These are phyloP conservation scores for Nitzschia palea DNA, from an alignment of 108 stramenopile genomes.

Conservation along the genomic window DNA sequence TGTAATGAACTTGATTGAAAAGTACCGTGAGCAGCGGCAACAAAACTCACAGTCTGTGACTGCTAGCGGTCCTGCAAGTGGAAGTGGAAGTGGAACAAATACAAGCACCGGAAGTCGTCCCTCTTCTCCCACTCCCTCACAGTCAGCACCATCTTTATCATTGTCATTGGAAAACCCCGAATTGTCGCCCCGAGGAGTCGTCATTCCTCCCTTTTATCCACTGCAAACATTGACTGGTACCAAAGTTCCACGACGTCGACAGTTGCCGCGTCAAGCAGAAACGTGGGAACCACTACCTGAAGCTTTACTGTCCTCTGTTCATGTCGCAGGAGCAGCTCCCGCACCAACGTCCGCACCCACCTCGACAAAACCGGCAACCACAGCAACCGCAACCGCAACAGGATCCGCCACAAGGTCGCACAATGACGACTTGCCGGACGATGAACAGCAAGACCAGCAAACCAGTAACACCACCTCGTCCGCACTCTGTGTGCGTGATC, in stretches of 20 bases:
- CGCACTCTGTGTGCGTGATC: conserved; percentile 22
- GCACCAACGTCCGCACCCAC: conserved; percentile 4
- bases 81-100: no score
- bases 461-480: neutral
- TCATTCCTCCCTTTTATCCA: conserved; percentile 49
- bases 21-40: conserved; percentile 39
- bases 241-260: conserved; percentile 31
- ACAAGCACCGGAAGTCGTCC: no score
- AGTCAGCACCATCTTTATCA: no score
- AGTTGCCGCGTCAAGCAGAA: conserved; percentile 47
- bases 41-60: conserved; percentile 19
- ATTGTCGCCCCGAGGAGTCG: neutral
- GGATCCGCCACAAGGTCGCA: conserved; percentile 1
- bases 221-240: conserved; percentile 23
- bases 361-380: neutral
- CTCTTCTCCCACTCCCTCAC: no score
- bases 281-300: conserved; percentile 32
- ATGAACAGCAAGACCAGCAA: conserved; percentile 18
- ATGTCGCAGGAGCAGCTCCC: neutral
- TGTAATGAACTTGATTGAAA: conserved; percentile 64
- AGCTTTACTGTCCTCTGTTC: neutral
- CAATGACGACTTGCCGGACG: conserved; percentile 15
- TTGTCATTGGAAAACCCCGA: no score
- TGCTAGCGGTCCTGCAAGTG: no score
- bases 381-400: neutral